Percentiles rank a stretch among this genome's conserved stretches.
Evolutionary conservation across 148 eudicot genomes (phyloP).

Genomic region (Salicornia ramosissima): DNA sequence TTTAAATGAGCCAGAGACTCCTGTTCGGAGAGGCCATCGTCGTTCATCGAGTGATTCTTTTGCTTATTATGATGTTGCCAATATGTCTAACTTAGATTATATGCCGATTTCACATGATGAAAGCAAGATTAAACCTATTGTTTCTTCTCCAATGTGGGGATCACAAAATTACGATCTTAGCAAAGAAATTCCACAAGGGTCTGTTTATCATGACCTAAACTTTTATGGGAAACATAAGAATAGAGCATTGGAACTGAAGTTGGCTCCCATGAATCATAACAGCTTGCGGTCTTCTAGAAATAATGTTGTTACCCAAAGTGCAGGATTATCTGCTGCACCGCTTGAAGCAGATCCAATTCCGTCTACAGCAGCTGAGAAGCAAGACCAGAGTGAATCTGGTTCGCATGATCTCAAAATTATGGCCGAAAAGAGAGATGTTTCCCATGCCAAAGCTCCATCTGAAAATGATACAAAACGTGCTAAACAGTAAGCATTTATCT

Average conservation of each 20-base stretch:
- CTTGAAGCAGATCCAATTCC: constrained; percentile 41
- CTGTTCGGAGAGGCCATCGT: constrained; percentile 80
- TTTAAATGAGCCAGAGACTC: constrained; percentile 91
- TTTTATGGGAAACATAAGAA: constrained; percentile 43
- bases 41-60: constrained; percentile 98
- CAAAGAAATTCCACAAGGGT: constrained; percentile 43
- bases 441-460: constrained; percentile 41
- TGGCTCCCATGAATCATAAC: constrained; percentile 32
- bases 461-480: constrained; percentile 89
- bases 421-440: constrained; percentile 54
- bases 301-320: constrained; percentile 35
- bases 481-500: constrained; percentile 65
- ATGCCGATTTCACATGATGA: constrained; percentile 45
- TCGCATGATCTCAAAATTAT: constrained; percentile 47
- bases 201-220: constrained; percentile 39
- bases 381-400: constrained; percentile 45
- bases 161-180: constrained; percentile 53
- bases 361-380: constrained; percentile 45
- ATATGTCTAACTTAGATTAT: constrained; percentile 48
- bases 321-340: constrained; percentile 33
- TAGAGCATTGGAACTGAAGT: constrained; percentile 43
- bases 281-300: constrained; percentile 47
- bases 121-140: constrained; percentile 35
- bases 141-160: constrained; percentile 59
- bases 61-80: constrained; percentile 62